Conservation (phyloP, 192 early-diverging fungal species). For the Podila epigama region DNA sequence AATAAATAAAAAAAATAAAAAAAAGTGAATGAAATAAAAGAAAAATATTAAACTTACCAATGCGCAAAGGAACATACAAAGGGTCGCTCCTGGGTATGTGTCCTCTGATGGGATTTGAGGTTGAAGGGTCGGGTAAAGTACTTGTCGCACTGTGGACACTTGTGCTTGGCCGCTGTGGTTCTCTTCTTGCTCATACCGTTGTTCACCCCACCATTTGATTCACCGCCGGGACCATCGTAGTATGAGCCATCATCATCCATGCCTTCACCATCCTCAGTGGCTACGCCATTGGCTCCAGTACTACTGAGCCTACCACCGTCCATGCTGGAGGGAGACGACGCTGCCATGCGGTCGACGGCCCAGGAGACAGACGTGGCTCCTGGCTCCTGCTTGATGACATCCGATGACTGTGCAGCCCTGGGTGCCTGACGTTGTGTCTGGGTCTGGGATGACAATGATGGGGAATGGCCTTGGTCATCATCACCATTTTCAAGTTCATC, state of each 20-base stretch:
- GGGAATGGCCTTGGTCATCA: neutral
- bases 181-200: slow-evolving; percentile 48
- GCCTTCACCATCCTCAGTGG: neutral
- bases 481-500: slow-evolving; percentile 17
- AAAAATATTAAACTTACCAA: slow-evolving; percentile 42
- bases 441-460: neutral
- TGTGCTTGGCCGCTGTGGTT: slow-evolving; percentile 44
- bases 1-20: neutral
- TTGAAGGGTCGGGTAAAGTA: slow-evolving; percentile 89
- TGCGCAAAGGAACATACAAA: slow-evolving; percentile 68
- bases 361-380: neutral
- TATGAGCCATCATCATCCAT: neutral
- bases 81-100: slow-evolving; percentile 80
- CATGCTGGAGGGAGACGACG: too few relatives aligned
- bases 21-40: neutral
- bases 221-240: neutral
- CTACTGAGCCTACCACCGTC: too few relatives aligned
- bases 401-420: neutral
- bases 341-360: neutral
- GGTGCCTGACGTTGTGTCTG: neutral
- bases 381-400: neutral
- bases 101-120: slow-evolving; percentile 81
- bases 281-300: too few relatives aligned
- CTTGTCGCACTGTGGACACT: slow-evolving; percentile 80
- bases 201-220: slow-evolving; percentile 9